A percentile compares a stretch with the other conserved stretches of the same genome.
Conservation (phyloP, 441 rosid genomes). For the Gossypium davidsonii region DNA sequence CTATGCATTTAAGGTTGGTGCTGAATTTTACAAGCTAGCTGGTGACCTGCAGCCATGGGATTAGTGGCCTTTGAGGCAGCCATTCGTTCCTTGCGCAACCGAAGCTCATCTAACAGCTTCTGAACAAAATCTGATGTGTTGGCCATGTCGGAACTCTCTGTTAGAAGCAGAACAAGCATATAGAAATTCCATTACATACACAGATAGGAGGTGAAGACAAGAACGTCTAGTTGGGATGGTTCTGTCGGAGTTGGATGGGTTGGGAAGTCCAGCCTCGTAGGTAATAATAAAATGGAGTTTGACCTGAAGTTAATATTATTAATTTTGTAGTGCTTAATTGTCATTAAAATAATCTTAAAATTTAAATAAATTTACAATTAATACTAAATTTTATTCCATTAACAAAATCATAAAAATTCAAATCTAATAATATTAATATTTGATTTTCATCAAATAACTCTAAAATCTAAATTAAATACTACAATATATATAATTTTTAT, state of each 20-base stretch:
- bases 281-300: conserved; percentile 16
- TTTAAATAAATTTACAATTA: no score
- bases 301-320: neutral
- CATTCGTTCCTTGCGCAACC: conserved; percentile 67
- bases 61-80: conserved; percentile 34
- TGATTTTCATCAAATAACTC: no score
- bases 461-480: no score
- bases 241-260: conserved; percentile 78
- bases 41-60: conserved; percentile 37
- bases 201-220: neutral
- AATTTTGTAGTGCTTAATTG: no score
- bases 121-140: conserved; percentile 86
- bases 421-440: no score
- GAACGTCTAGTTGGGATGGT: conserved; percentile 42
- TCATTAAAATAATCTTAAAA: no score
- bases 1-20: neutral
- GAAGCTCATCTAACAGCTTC: conserved; percentile 87
- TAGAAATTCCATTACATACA: conserved; percentile 1
- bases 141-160: conserved; percentile 39
- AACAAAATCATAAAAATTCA: no score
- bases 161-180: conserved; percentile 7
- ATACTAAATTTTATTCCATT: no score
- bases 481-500: no score
- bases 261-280: conserved; percentile 35
- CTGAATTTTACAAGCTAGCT: neutral